phyloP scores from a whole-genome alignment of 495 filamentous ascomycete species.

The Penicillium tannophilum region DNA sequence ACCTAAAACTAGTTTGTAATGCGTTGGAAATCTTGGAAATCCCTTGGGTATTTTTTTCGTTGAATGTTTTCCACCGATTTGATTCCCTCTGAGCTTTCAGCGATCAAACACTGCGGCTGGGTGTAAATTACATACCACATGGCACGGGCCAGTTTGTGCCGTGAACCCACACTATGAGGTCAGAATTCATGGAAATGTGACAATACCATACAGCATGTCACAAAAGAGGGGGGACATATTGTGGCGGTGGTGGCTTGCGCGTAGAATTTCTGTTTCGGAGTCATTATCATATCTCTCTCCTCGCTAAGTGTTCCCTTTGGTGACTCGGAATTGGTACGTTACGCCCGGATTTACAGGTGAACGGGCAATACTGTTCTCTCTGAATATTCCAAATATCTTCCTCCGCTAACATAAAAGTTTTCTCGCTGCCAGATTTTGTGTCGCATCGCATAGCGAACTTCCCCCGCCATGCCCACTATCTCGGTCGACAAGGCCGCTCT shows the following conservation, averaged over 20 bases:
- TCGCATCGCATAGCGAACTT: conserved; percentile 27
- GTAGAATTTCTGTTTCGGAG: conserved; percentile 33
- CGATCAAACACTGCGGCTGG: conserved; percentile 18
- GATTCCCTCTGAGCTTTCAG: conserved; percentile 10
- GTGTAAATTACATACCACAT: conserved; percentile 31
- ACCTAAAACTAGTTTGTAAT: background rate
- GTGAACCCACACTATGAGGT: background rate
- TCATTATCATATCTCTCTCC: conserved; percentile 11
- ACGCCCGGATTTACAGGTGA: background rate
- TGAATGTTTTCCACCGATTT: background rate
- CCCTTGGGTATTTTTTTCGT: background rate
- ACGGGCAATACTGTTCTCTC: too few species aligned
- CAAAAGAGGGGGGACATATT: conserved; percentile 25
- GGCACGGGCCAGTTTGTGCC: background rate
- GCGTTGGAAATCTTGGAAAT: background rate
- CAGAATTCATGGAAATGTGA: conserved; percentile 12
- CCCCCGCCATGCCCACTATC: conserved; percentile 76
- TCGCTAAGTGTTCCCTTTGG: conserved; percentile 8
- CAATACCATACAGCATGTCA: conserved; percentile 25
- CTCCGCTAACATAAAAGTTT: background rate
- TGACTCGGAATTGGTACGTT: conserved; percentile 8
- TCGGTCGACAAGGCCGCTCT: conserved; percentile 92
- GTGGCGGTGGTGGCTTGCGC: conserved; percentile 34
- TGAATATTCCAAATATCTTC: background rate
- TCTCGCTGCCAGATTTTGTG: conserved; percentile 11